These are phyloP conservation scores for Aspergillus awamori DNA, from an alignment of 2,329 filamentous ascomycete species.

Conservation along the genomic window DNA sequence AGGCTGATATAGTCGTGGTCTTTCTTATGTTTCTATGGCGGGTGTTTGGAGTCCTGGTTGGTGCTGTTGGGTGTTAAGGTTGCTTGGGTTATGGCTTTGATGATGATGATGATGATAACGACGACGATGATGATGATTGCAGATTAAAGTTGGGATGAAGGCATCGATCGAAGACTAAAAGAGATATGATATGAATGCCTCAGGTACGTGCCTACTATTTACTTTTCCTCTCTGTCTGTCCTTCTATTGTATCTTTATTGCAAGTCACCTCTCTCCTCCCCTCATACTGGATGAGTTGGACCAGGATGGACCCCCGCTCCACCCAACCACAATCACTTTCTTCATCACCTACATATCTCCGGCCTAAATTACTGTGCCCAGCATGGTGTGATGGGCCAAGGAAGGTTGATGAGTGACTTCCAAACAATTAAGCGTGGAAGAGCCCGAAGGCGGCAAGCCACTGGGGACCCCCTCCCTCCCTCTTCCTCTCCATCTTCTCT, in stretches of 20 bases:
- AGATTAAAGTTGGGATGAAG: not conserved
- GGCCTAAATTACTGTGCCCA: not conserved
- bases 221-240: too few relatives aligned
- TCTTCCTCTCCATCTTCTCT: not conserved
- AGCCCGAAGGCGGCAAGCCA: not conserved
- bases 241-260: too few relatives aligned
- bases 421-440: not conserved
- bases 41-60: not conserved
- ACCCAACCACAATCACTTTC: not conserved
- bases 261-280: too few relatives aligned
- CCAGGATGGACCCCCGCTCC: not conserved
- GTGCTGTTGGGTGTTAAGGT: not conserved
- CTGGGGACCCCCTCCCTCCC: not conserved
- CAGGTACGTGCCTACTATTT: too few relatives aligned
- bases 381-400: not conserved
- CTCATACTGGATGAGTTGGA: not conserved
- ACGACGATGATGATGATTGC: not conserved
- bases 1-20: not conserved
- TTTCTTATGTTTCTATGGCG: not conserved
- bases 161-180: not conserved
- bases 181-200: not conserved
- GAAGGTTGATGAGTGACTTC: not conserved
- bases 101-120: not conserved
- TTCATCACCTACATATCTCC: not conserved
- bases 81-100: not conserved